phyloP scores from a whole-genome alignment of 768 basidiomycete species.

The Hydnomerulius pinastri region DNA sequence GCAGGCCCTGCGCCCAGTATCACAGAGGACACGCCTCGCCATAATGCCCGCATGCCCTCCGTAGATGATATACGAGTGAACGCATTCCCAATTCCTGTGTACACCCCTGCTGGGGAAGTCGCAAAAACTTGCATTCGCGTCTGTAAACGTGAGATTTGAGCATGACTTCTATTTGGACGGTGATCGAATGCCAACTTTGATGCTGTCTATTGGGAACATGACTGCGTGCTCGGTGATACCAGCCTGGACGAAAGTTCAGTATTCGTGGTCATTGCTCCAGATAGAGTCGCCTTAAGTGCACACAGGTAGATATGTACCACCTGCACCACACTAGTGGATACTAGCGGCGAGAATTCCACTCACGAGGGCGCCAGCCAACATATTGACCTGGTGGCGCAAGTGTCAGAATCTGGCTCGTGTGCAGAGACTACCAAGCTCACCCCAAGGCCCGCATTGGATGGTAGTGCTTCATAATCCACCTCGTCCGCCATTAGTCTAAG shows the following conservation, averaged over 20 bases:
- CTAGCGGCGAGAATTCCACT: slow-evolving; percentile 37
- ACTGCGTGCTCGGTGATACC: slow-evolving; percentile 99
- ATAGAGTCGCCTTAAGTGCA: neutral
- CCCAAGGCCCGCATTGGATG: slow-evolving; percentile 77
- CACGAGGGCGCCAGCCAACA: slow-evolving; percentile 95
- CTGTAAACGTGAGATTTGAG: slow-evolving; percentile 41
- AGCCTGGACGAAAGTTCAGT: slow-evolving; percentile 59
- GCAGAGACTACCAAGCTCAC: slow-evolving; percentile 36
- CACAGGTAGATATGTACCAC: neutral
- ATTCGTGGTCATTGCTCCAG: neutral
- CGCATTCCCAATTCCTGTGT: slow-evolving; percentile 88
- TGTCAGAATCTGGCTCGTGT: slow-evolving; percentile 16
- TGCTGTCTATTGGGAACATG: slow-evolving; percentile 98
- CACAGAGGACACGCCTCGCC: slow-evolving; percentile 96
- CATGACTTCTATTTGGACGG: neutral
- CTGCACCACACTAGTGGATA: neutral
- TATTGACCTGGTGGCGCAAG: slow-evolving; percentile 69
- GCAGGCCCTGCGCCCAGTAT: slow-evolving; percentile 97
- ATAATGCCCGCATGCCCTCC: slow-evolving; percentile 87
- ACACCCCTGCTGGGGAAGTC: slow-evolving; percentile 80
- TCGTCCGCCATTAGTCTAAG: slow-evolving; percentile 40
- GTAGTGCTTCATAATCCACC: slow-evolving; percentile 66
- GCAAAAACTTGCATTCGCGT: slow-evolving; percentile 99
- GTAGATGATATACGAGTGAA: slow-evolving; percentile 91
- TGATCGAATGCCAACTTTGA: slow-evolving; percentile 68